Conservation (phyloP, 2,329 filamentous ascomycete species). For the Paecilomyces dactylethromorphus region DNA sequence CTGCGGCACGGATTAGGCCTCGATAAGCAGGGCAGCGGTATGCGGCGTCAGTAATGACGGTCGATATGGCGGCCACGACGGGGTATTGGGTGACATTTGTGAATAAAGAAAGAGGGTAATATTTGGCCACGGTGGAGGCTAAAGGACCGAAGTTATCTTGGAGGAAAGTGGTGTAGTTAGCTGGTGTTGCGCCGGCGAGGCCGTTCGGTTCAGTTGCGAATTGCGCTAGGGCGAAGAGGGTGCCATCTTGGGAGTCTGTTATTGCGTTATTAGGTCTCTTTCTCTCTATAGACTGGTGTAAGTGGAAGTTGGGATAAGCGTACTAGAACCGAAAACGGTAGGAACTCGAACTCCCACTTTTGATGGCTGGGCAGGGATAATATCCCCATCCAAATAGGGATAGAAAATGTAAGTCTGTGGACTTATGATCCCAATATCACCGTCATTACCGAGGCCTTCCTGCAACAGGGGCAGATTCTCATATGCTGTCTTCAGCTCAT, state of each 20-base stretch:
- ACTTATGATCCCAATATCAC: not conserved
- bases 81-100: not conserved
- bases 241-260: not conserved
- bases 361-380: constrained; percentile 11
- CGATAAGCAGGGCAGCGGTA: constrained; percentile 12
- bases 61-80: constrained; percentile 2
- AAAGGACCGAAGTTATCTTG: constrained; percentile 9
- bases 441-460: not conserved
- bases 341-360: constrained; percentile 12
- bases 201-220: not conserved
- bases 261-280: not conserved
- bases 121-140: constrained; percentile 7
- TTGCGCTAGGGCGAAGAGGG: not conserved
- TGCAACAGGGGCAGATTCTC: not conserved
- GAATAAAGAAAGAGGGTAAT: constrained; percentile 9
- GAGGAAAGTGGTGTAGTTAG: constrained; percentile 12
- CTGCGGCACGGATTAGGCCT: constrained; percentile 3
- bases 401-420: constrained; percentile 2
- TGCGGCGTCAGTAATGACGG: constrained; percentile 6
- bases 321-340: constrained; percentile 15
- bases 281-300: not conserved
- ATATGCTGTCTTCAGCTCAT: constrained; percentile 9
- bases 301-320: not conserved
- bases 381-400: constrained; percentile 13
- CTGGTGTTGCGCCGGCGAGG: not conserved